Conservation (phyloP, 164 flowering plant genomes). For the Vitis rupestris region DNA sequence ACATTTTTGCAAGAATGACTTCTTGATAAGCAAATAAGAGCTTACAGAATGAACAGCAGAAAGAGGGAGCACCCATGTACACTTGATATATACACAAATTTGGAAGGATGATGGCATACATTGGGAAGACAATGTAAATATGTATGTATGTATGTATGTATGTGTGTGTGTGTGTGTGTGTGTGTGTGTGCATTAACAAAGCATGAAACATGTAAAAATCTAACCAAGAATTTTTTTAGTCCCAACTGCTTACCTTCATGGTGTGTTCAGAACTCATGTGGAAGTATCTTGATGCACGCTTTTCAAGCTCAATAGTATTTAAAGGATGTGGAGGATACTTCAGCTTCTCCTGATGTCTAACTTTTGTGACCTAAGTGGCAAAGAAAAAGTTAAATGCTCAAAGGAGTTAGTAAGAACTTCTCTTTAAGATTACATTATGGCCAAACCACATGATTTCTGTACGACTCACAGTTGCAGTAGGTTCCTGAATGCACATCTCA, state of each 20-base stretch:
- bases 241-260: constrained; percentile 69
- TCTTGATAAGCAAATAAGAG: too few species aligned
- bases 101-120: too few species aligned
- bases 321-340: constrained; percentile 92
- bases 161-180: too few species aligned
- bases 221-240: neutral
- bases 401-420: neutral
- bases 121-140: too few species aligned
- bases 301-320: constrained; percentile 94
- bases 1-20: too few species aligned
- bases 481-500: constrained; percentile 93
- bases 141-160: too few species aligned
- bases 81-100: too few species aligned
- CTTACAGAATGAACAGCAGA: too few species aligned
- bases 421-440: neutral
- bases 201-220: too few species aligned
- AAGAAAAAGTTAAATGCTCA: neutral
- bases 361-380: constrained; percentile 61
- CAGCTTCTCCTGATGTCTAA: constrained; percentile 69
- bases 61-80: too few species aligned
- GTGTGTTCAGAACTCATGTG: constrained; percentile 95
- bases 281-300: constrained; percentile 94
- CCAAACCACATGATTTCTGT: neutral
- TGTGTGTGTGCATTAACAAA: too few species aligned
- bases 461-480: constrained; percentile 81